Conservation (phyloP, 1,284 basidiomycete species). For the Cutaneotrichosporon arboriforme region DNA sequence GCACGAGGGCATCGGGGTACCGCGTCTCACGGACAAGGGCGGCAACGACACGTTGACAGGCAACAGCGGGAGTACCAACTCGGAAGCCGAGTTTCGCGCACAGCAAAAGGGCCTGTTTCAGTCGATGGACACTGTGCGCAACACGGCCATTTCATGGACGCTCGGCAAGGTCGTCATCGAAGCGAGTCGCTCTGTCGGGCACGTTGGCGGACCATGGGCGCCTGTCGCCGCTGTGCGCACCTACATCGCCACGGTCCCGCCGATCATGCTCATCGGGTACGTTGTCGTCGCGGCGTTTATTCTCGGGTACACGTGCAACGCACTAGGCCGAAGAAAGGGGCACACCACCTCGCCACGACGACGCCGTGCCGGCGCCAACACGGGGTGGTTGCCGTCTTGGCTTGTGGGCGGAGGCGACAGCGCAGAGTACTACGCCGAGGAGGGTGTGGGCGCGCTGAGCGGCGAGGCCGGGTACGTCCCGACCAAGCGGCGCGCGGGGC, state of each 20-base stretch:
- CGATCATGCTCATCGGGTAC: background rate
- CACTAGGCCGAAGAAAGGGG: no score
- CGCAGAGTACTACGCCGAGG: no score
- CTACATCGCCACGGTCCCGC: background rate
- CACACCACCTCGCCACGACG: no score
- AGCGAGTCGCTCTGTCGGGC: slow-evolving; percentile 64
- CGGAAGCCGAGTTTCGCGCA: slow-evolving; percentile 67
- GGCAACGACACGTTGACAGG: slow-evolving; percentile 57
- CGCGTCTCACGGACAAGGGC: slow-evolving; percentile 76
- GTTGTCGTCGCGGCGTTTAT: background rate
- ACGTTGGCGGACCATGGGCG: background rate
- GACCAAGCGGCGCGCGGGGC: slow-evolving; percentile 8
- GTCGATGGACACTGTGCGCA: slow-evolving; percentile 82
- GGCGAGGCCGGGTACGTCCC: slow-evolving; percentile 3
- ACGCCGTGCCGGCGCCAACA: no score
- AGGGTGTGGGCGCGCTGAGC: slow-evolving; percentile 35
- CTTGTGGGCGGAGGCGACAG: no score
- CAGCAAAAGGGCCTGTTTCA: slow-evolving; percentile 80
- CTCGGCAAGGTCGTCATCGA: slow-evolving; percentile 97
- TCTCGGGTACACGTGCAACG: no score
- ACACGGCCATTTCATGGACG: slow-evolving; percentile 95
- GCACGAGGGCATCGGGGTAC: slow-evolving; percentile 93
- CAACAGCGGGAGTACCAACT: slow-evolving; percentile 49
- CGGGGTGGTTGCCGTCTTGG: no score
- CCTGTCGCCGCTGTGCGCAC: background rate